Base-by-base conservation (phyloP, 768 basidiomycete species). In the Boletus insuetus region DNA sequence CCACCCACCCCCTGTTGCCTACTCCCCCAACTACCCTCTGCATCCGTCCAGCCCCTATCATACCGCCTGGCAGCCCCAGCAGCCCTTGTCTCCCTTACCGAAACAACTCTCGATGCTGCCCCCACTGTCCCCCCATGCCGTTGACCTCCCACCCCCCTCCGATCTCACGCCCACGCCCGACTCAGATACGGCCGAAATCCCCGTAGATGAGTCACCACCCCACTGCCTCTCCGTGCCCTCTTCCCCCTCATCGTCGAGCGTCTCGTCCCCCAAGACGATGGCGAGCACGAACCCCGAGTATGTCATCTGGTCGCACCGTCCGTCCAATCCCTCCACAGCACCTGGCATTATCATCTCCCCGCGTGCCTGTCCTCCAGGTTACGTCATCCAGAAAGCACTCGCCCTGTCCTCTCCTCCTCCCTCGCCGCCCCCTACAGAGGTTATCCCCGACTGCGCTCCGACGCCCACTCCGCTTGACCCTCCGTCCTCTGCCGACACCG, bases 281-380 rank as follows among this genome's bases (percentile, higher is more conserved):
- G n/a, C 49, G 26, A 29, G 6, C 32, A 14, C 44, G 24, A 11
- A 24, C 43, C 34, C 71, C 11, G 71, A 73, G 37, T 89, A 82
- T 73, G 85, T 82, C 6, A 80, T 91, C 37, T 90, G 87, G 86
- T 86, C 88, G 0, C 79, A 79, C n/a, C 80, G 86, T 24, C 89
- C 89, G 0, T 71, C 75, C 3, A 74, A 89, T 65, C 89, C 89
- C 0, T 73, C 79, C 4, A 67, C 71, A 43, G 89, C 88, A 0
- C 87, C 86, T 1, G 81, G 83, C 4, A 81, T 90, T 54, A 88
- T 90, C 59, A 85, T 91, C 26, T 88, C 87, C 2, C 78, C 83
- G 0, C 70, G 64, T 20, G 85, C 87, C 3, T 74, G 77, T 37
- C 89, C 89, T 4, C 87, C 89, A 29, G 74, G 73, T 2, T 72